These are phyloP conservation scores for Venturia asperata DNA, from an alignment of 2,329 filamentous ascomycete genomes.

Conservation along the genomic window DNA sequence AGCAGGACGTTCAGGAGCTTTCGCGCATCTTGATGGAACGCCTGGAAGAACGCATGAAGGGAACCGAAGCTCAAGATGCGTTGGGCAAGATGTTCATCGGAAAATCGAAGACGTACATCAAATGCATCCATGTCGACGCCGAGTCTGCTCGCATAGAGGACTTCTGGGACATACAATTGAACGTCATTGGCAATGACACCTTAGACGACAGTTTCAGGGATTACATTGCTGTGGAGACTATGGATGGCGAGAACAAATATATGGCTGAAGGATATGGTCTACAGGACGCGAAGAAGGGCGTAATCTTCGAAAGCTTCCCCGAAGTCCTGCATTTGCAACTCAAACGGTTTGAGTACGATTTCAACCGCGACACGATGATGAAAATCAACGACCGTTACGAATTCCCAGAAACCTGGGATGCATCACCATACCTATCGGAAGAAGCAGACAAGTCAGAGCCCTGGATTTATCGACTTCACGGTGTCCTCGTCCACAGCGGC, in stretches of 20 bases:
- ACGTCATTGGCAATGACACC: slow-evolving; percentile 88
- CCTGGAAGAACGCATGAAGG: slow-evolving; percentile 97
- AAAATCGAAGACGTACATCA: slow-evolving; percentile 98
- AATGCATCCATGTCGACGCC: slow-evolving; percentile 96
- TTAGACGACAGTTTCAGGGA: slow-evolving; percentile 92
- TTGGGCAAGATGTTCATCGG: slow-evolving; percentile 89
- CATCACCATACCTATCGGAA: slow-evolving; percentile 77
- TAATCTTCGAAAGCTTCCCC: slow-evolving; percentile 93
- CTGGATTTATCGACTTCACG: slow-evolving; percentile 88
- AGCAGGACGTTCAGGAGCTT: slow-evolving; percentile 96
- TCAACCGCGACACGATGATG: slow-evolving; percentile 95
- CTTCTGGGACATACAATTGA: slow-evolving; percentile 98
- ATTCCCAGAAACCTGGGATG: slow-evolving; percentile 77
- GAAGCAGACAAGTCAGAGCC: slow-evolving; percentile 81
- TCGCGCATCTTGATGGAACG: slow-evolving; percentile 96
- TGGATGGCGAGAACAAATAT: slow-evolving; percentile 98
- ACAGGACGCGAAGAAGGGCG: slow-evolving; percentile 94
- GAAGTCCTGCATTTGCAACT: slow-evolving; percentile 91
- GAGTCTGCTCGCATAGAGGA: slow-evolving; percentile 94
- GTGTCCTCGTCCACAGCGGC: slow-evolving; percentile 91
- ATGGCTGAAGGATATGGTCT: slow-evolving; percentile 86
- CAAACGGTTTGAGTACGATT: slow-evolving; percentile 97
- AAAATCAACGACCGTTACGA: slow-evolving; percentile 94
- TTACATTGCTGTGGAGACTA: slow-evolving; percentile 92
- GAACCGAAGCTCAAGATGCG: slow-evolving; percentile 81